Conservation (phyloP, 2,329 filamentous ascomycete species). For the Geosmithia flava region DNA sequence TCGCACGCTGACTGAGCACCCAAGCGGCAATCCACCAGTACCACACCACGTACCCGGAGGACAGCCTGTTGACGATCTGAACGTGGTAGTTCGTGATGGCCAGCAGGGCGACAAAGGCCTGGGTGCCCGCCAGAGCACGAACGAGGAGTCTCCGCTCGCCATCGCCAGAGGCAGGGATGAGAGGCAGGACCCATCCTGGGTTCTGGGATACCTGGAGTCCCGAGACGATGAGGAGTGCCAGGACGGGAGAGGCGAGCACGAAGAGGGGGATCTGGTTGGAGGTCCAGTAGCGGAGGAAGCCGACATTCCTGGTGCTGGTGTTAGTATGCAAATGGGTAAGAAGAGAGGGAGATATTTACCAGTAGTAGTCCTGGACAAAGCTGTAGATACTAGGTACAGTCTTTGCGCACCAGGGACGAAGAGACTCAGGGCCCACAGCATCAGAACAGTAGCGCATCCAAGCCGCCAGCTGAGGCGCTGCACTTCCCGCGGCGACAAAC, state of each 20-base stretch:
- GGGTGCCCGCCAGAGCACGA: conserved; percentile 53
- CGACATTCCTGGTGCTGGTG: conserved; percentile 57
- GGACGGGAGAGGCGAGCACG: conserved; percentile 66
- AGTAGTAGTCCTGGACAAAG: conserved; percentile 83
- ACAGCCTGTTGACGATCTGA: conserved; percentile 83
- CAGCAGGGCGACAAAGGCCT: conserved; percentile 58
- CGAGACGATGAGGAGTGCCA: conserved; percentile 50
- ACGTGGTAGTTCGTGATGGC: conserved; percentile 79
- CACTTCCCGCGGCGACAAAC: conserved; percentile 52
- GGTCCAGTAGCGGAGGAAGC: conserved; percentile 86
- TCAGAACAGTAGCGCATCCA: conserved; percentile 56
- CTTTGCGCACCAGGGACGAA: conserved; percentile 62
- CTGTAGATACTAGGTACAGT: conserved; percentile 77
- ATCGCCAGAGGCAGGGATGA: background rate
- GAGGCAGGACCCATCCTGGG: conserved; percentile 5
- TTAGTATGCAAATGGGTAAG: conserved; percentile 6
- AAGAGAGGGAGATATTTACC: conserved; percentile 37
- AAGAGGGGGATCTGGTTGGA: conserved; percentile 79
- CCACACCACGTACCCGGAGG: conserved; percentile 82
- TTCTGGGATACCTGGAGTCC: conserved; percentile 26
- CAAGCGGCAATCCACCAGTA: conserved; percentile 63
- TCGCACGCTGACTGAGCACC: conserved; percentile 17
- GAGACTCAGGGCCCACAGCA: conserved; percentile 10
- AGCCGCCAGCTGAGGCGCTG: conserved; percentile 62
- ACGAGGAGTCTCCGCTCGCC: conserved; percentile 19